Evolutionary conservation across 2,329 filamentous ascomycete species (phyloP), one percentile per base, ranked within the genome.

Genomic region (Apiospora koreana): DNA sequence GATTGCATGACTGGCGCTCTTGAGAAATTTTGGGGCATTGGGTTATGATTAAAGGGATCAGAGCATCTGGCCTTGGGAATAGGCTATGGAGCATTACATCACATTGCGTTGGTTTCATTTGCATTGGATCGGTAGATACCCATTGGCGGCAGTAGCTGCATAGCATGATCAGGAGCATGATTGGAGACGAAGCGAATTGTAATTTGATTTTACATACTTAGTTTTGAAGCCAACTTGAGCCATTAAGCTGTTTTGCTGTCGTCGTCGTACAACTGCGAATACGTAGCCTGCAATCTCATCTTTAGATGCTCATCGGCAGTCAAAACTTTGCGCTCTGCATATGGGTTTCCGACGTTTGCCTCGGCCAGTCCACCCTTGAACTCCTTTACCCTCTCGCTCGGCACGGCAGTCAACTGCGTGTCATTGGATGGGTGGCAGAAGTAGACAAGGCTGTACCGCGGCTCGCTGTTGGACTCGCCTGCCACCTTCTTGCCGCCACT

Each of bases 381-480:
- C 68, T 76, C 79, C 74, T 77, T 81, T 3, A 92, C 88, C 65
- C 85, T 80, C 72, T 87, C 83, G 77, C 90, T 92, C 10, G 90
- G 90, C 64, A 92, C 88, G 1, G 87, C 80, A 65, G 84, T 85
- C 67, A 93, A 80, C 54, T 84, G 79, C 10, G 85, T 86, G 1
- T 81, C 79, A 9, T 87, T 83, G 5, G 86, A 85, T 1, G 91
- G 91, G 76, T 92, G 91, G 73, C 89, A 91, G 80, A 93, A 93
- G 80, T 88, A 92, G 8, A 87, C 91, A 73, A 93, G 90, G 12
- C 88, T 90, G 76, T 92, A 92, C 65, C 91, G 82, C 71, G 88
- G 83, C 35, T 86, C 86, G 0, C 77, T 75, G 42, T 81, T 85
- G 4, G 80, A 81, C 78, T 88, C 87, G n/a, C 84, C 86, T 1